Conservation (phyloP, 495 filamentous ascomycete species). For the Penicillium desertorum region DNA sequence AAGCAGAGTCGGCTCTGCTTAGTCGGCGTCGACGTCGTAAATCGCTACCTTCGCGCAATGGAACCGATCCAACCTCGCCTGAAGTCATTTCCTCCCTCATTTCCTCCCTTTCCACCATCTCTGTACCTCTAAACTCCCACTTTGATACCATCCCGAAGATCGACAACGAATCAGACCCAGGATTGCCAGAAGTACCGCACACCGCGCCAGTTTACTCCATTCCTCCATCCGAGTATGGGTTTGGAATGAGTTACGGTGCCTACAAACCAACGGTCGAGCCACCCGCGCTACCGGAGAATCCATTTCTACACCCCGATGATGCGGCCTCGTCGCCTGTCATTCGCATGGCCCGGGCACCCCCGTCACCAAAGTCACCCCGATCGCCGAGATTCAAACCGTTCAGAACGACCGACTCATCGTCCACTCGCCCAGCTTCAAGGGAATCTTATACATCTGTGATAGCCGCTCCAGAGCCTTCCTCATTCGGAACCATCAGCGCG, state of each 20-base stretch:
- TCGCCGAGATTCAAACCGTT: conserved; percentile 43
- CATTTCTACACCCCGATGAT: conserved; percentile 64
- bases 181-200: conserved; percentile 45
- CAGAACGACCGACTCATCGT: conserved; percentile 31
- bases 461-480: conserved; percentile 34
- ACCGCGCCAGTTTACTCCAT: conserved; percentile 34
- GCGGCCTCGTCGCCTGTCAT: conserved; percentile 81
- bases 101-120: conserved; percentile 85
- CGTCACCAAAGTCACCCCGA: conserved; percentile 59
- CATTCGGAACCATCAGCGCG: conserved; percentile 45
- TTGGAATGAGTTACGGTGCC: conserved; percentile 70
- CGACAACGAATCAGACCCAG: conserved; percentile 48
- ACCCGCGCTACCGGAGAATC: conserved; percentile 35
- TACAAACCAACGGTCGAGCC: conserved; percentile 38
- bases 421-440: conserved; percentile 36
- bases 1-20: conserved; percentile 36
- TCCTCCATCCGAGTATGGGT: conserved; percentile 47
- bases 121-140: conserved; percentile 67
- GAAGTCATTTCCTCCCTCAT: conserved; percentile 94
- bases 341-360: conserved; percentile 80
- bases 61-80: conserved; percentile 66
- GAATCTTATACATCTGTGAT: conserved; percentile 42
- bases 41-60: conserved; percentile 39
- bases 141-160: conserved; percentile 64
- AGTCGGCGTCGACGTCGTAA: conserved; percentile 42